These are phyloP conservation scores for Fraxinus greggii DNA, from an alignment of 305 asterid genomes.

Conservation along the genomic window DNA sequence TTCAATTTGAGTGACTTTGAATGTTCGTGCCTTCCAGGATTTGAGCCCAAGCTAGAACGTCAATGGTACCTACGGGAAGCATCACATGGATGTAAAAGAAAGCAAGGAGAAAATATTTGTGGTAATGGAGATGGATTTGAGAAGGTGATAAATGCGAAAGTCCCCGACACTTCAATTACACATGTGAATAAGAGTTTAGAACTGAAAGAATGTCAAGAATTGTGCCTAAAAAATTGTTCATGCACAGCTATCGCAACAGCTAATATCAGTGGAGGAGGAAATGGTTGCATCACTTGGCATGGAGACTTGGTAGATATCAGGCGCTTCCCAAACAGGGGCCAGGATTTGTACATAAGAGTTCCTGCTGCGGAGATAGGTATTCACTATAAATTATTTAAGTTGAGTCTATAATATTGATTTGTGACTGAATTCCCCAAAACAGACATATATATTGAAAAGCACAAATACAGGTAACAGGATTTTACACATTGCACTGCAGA, in stretches of 20 bases:
- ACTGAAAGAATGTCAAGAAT: constrained; percentile 13
- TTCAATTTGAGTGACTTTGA: constrained; percentile 29
- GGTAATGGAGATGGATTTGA: constrained; percentile 34
- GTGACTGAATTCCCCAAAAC: background rate
- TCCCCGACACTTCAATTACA: constrained; percentile 17
- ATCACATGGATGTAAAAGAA: constrained; percentile 33
- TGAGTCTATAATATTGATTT: background rate
- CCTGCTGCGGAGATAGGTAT: constrained; percentile 34
- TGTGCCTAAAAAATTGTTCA: constrained; percentile 22
- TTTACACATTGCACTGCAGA: background rate
- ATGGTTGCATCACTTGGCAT: constrained; percentile 30
- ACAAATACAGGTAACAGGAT: background rate
- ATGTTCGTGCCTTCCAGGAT: constrained; percentile 40
- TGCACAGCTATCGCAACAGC: constrained; percentile 24
- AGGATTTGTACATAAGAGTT: constrained; percentile 35
- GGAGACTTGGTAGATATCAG: constrained; percentile 26
- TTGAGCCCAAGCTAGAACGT: constrained; percentile 31
- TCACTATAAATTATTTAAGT: background rate
- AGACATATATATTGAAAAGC: background rate
- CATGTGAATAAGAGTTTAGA: constrained; percentile 17
- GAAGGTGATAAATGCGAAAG: constrained; percentile 17
- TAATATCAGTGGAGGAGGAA: constrained; percentile 21
- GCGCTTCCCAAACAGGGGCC: constrained; percentile 34
- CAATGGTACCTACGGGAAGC: constrained; percentile 43
- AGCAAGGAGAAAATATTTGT: constrained; percentile 28